Evolutionary conservation across 257 asterid species (phyloP).

Genomic region (Perilla frutescens): DNA sequence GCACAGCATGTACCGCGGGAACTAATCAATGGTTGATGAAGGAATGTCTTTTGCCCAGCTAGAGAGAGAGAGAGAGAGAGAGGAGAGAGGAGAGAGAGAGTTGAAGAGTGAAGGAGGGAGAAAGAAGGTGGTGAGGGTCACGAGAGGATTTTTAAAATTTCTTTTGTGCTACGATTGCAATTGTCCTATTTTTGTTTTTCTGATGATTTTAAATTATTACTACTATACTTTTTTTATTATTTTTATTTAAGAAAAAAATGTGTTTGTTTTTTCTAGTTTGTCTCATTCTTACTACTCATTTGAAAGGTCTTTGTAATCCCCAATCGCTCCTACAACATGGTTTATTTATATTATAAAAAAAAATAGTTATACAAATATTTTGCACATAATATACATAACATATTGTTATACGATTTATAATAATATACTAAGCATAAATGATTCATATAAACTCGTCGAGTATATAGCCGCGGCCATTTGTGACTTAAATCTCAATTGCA

Average conservation of each 20-base stretch:
- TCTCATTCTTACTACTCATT: slow-evolving; percentile 30
- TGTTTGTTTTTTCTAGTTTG: slow-evolving; percentile 35
- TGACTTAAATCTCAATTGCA: too few species aligned
- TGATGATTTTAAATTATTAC: neutral
- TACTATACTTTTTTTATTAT: neutral
- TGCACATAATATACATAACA: too few species aligned
- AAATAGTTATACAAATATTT: too few species aligned
- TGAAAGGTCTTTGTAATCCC: neutral
- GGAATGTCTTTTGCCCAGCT: slow-evolving; percentile 28
- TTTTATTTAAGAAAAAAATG: neutral
- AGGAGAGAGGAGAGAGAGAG: slow-evolving; percentile 33
- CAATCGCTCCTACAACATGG: neutral
- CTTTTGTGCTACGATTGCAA: slow-evolving; percentile 32
- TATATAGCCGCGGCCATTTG: too few species aligned
- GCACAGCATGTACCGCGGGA: slow-evolving; percentile 28
- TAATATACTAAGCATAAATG: too few species aligned
- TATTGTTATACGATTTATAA: too few species aligned
- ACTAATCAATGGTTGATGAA: slow-evolving; percentile 28
- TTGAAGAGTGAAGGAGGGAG: slow-evolving; percentile 67
- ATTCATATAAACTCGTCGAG: too few species aligned
- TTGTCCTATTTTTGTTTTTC: slow-evolving; percentile 5
- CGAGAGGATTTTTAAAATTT: slow-evolving; percentile 62
- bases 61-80: slow-evolving; percentile 38
- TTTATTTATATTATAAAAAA: too few species aligned
- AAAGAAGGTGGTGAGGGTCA: slow-evolving; percentile 59